Conservation (phyloP, 2,329 filamentous ascomycete species). For the Nannizziopsis barbatae region DNA sequence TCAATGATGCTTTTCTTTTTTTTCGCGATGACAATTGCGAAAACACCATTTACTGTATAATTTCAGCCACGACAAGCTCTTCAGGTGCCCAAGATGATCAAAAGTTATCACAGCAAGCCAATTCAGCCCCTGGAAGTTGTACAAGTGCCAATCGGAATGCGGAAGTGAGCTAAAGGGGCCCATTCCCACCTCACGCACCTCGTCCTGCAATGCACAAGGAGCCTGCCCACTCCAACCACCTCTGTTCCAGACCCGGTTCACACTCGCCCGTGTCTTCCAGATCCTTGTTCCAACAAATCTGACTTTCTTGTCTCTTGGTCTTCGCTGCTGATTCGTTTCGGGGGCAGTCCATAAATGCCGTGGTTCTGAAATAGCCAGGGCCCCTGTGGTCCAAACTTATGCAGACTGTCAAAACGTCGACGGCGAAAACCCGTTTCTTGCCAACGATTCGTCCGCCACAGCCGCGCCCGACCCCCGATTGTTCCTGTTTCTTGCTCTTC, state of each 20-base stretch:
- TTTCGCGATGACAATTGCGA: background rate
- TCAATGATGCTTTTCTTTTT: background rate
- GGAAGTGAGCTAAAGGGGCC: too few relatives aligned
- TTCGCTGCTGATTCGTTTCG: constrained; percentile 13
- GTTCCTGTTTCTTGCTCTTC: constrained; percentile 13
- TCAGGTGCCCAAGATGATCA: too few relatives aligned
- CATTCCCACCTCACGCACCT: too few relatives aligned
- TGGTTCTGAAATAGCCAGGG: constrained; percentile 5
- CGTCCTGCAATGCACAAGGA: background rate
- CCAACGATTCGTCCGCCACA: constrained; percentile 16
- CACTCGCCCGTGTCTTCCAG: constrained; percentile 5
- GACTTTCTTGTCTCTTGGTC: constrained; percentile 9
- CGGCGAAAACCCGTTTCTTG: constrained; percentile 7
- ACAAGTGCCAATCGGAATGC: too few relatives aligned
- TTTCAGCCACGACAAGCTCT: too few relatives aligned
- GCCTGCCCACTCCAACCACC: background rate
- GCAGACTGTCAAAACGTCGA: constrained; percentile 11
- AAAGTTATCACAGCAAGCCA: too few relatives aligned
- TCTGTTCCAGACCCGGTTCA: constrained; percentile 8
- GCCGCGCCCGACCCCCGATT: constrained; percentile 13
- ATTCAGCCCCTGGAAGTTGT: too few relatives aligned
- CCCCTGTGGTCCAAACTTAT: constrained; percentile 8
- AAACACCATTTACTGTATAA: background rate
- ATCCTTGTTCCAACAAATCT: constrained; percentile 2
- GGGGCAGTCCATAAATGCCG: background rate